Evolutionary conservation across 2,329 filamentous ascomycete genomes (phyloP), one percentile per base, ranked within the genome.

Genomic region (Cladosporium sp.): DNA sequence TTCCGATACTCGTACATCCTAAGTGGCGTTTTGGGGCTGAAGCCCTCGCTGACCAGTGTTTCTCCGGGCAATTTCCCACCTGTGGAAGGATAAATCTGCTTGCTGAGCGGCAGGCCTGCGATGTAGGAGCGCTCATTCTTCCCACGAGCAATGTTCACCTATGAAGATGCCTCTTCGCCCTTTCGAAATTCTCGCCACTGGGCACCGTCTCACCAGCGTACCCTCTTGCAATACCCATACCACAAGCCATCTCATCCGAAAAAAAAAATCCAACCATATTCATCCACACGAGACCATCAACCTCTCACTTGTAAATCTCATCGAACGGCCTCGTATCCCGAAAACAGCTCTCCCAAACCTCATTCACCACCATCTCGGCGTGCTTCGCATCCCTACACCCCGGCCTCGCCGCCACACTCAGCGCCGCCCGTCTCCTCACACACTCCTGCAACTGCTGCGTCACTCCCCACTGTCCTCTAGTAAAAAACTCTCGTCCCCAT

Each of bases 281-380:
- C n/a, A n/a, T n/a, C n/a, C n/a, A n/a, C n/a, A n/a, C 5, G 16
- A n/a, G 5, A n/a, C 16, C 36, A 2, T 39, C 13, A 10, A 39
- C 3, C 16, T 16, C 59, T 75, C 69, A 94, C 77, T 92, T 89
- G 78, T 97, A 99, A 62, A 99, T 93, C 77, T 98, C 94, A 77
- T 98, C 93, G 79, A 99, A 99, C 2, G 95, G 95, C 74, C 95
- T 84, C 4, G 94, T 98, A 79, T 99, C 95, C 60, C 87, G 83
- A 77, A 96, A 99, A 78, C 95, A 99, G 73, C 93, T 97, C 71
- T 97, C 93, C 92, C 94, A 99, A n/a, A 99, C 95, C 79, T 96
- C 90, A 79, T 98, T 95, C 65, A 99, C 92, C 28, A 96, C 89
- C 80, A 91, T 92, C 60, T 88, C 86, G 4, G 95, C 95, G 71